phyloP scores from a whole-genome alignment of 2,329 filamentous ascomycete species.

The Delphinella strobiligena region DNA sequence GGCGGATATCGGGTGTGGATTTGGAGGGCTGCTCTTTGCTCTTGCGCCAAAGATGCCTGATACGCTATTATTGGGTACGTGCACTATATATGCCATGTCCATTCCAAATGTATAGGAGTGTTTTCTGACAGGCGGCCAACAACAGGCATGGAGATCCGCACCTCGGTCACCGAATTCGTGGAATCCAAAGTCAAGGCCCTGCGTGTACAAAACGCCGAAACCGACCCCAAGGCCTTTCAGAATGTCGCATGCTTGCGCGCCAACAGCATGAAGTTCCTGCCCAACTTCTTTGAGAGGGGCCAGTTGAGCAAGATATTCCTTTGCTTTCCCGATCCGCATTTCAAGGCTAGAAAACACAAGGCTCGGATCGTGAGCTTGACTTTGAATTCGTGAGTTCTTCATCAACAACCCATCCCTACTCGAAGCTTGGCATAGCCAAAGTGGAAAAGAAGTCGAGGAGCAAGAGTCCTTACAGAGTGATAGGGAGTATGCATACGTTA shows the following conservation, averaged over 20 bases:
- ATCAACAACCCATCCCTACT: not conserved
- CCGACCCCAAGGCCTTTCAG: constrained; percentile 43
- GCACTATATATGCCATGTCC: constrained; percentile 12
- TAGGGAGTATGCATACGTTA: constrained; percentile 73
- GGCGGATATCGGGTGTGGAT: constrained; percentile 94
- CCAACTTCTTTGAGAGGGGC: constrained; percentile 78
- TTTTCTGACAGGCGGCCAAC: not conserved
- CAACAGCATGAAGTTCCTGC: constrained; percentile 99
- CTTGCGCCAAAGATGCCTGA: constrained; percentile 71
- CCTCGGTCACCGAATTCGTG: constrained; percentile 81
- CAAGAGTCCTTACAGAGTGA: not conserved
- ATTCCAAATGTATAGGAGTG: not conserved
- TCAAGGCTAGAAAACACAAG: constrained; percentile 96
- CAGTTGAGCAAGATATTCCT: constrained; percentile 90
- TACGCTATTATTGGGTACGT: constrained; percentile 65
- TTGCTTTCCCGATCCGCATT: constrained; percentile 96
- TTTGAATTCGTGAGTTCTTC: constrained; percentile 49
- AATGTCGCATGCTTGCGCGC: constrained; percentile 82
- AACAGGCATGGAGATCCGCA: constrained; percentile 80
- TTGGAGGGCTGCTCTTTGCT: constrained; percentile 80
- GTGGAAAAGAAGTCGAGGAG: not conserved
- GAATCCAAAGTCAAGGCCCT: constrained; percentile 76
- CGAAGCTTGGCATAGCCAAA: not conserved
- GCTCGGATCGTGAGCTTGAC: constrained; percentile 84
- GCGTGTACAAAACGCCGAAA: constrained; percentile 32